phyloP scores from a whole-genome alignment of 352 stramenopile genomes.

The Pythium phragmitis region DNA sequence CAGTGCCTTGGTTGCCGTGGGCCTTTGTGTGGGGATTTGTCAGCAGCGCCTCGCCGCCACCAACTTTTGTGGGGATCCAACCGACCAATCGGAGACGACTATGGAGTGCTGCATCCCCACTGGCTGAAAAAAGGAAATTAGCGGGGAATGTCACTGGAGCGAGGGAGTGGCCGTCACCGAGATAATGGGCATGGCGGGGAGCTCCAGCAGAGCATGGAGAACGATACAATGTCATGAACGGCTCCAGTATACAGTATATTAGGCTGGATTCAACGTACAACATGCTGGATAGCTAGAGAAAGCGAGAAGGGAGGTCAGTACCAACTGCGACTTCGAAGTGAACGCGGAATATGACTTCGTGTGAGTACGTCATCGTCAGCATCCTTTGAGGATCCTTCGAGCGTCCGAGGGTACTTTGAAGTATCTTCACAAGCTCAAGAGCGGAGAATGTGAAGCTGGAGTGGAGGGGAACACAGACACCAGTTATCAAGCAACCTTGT shows the following conservation, averaged over 20 bases:
- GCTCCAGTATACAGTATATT: too few relatives aligned
- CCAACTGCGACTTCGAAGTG: too few relatives aligned
- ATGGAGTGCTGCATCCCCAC: constrained; percentile 7
- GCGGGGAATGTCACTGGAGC: constrained; percentile 2
- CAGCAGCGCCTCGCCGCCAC: constrained; percentile 24
- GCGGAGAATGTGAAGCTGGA: not conserved
- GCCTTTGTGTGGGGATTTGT: not conserved
- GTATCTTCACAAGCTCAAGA: too few relatives aligned
- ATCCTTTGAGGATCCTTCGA: too few relatives aligned
- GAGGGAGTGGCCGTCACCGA: not conserved
- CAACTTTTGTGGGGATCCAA: constrained; percentile 46
- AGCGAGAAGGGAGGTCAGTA: too few relatives aligned
- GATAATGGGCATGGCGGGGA: not conserved
- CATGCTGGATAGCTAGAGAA: too few relatives aligned
- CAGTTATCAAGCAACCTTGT: constrained; percentile 12
- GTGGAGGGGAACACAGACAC: not conserved
- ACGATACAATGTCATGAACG: too few relatives aligned
- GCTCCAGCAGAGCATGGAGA: not conserved
- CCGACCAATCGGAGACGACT: constrained; percentile 28
- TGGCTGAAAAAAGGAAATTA: constrained; percentile 32
- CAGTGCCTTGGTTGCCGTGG: constrained; percentile 8
- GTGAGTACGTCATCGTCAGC: too few relatives aligned
- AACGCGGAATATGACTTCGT: too few relatives aligned
- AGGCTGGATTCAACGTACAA: too few relatives aligned
- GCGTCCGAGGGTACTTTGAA: too few relatives aligned